Percentiles rank a stretch among this genome's conserved stretches.
phyloP scores from a whole-genome alignment of 2,329 filamentous ascomycete genomes.

The Epichloe sp. region DNA sequence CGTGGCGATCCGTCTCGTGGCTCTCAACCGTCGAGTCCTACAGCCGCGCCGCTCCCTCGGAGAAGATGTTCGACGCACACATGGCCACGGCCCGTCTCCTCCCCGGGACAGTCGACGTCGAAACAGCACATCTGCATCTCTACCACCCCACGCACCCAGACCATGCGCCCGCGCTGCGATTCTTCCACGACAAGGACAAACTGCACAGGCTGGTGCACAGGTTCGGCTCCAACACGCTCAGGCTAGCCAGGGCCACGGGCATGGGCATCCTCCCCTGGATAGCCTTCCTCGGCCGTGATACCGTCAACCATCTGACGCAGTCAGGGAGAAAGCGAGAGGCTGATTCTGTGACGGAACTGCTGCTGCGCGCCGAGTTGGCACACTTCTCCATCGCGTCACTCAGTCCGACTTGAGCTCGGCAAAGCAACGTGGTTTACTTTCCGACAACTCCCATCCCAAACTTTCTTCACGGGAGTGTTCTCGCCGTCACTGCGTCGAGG shows the following conservation, averaged over 20 bases:
- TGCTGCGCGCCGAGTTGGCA: conserved; percentile 24
- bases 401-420: conserved; percentile 10
- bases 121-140: conserved; percentile 40
- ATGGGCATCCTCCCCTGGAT: conserved; percentile 23
- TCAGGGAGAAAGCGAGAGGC: conserved; percentile 29
- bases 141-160: conserved; percentile 40
- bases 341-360: conserved; percentile 23
- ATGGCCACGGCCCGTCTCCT: conserved; percentile 31
- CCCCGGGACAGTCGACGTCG: conserved; percentile 23
- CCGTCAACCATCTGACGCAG: conserved; percentile 29
- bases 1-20: conserved; percentile 38
- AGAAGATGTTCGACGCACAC: conserved; percentile 38
- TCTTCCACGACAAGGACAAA: conserved; percentile 25
- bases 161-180: conserved; percentile 31
- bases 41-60: conserved; percentile 30
- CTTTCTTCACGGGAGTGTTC: too few relatives aligned
- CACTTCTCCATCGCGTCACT: conserved; percentile 14
- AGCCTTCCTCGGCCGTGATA: conserved; percentile 31
- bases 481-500: too few relatives aligned
- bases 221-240: conserved; percentile 14
- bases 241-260: conserved; percentile 16
- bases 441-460: too few relatives aligned
- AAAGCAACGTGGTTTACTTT: too few relatives aligned
- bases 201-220: conserved; percentile 16
- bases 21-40: conserved; percentile 37